Percentiles rank a stretch among this genome's conserved stretches.
Conservation (phyloP, 805 yeast species). For the Pichia deserticola region DNA sequence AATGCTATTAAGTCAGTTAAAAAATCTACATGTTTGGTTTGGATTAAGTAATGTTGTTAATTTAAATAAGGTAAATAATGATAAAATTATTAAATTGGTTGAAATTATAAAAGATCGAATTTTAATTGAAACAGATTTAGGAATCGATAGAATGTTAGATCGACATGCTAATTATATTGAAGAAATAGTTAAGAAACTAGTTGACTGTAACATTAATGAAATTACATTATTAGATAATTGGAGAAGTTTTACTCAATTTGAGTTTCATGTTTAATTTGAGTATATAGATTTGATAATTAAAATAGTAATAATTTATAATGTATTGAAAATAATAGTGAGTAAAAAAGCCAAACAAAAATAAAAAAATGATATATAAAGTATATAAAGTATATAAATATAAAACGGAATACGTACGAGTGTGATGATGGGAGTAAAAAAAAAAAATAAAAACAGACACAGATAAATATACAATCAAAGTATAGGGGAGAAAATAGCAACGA, state of each 20-base stretch:
- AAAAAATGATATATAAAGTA: no score
- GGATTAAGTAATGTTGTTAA: slow-evolving; percentile 25
- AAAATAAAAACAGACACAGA: no score
- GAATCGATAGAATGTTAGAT: slow-evolving; percentile 20
- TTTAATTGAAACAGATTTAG: slow-evolving; percentile 49
- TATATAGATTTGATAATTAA: no score
- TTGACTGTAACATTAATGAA: background rate
- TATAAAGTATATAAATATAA: no score
- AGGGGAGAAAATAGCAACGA: no score
- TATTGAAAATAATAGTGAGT: no score
- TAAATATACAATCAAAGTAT: no score
- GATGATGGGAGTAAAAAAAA: no score
- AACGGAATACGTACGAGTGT: no score
- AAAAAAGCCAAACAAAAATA: no score
- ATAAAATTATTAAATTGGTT: slow-evolving; percentile 9
- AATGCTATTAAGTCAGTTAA: slow-evolving; percentile 34
- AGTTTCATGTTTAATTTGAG: no score
- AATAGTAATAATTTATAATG: no score
- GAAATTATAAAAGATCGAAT: slow-evolving; percentile 24
- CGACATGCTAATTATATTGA: background rate
- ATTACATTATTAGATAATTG: background rate
- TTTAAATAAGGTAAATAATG: slow-evolving; percentile 14
- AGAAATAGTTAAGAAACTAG: background rate
- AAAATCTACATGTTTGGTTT: slow-evolving; percentile 32
- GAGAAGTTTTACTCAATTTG: background rate